These are phyloP conservation scores for Arthrobotrys sphaeroides DNA, from an alignment of 2,329 filamentous ascomycete genomes.

Conservation along the genomic window DNA sequence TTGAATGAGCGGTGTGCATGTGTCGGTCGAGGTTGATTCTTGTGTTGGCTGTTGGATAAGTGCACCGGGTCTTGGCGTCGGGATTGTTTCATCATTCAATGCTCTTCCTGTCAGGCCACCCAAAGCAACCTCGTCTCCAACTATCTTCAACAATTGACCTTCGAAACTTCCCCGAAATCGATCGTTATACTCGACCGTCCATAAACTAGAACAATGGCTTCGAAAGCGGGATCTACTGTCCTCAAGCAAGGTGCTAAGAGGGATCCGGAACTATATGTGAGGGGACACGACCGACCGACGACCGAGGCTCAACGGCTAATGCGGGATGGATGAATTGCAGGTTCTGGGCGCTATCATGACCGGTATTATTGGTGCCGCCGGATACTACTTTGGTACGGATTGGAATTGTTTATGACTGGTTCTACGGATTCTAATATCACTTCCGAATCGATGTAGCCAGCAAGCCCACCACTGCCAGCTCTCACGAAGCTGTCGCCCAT, in stretches of 20 bases:
- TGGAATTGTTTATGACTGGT: background rate
- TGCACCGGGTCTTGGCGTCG: conserved; percentile 22
- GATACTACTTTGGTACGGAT: conserved; percentile 82
- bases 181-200: conserved; percentile 8
- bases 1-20: too few species aligned
- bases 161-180: conserved; percentile 24
- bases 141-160: conserved; percentile 28
- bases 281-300: conserved; percentile 56
- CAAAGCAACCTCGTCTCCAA: conserved; percentile 28
- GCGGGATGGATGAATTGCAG: conserved; percentile 64
- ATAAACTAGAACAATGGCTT: conserved; percentile 43
- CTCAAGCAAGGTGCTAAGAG: conserved; percentile 73
- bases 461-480: conserved; percentile 84
- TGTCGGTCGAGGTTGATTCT: conserved; percentile 27
- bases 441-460: conserved; percentile 67
- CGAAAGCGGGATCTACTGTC: conserved; percentile 52
- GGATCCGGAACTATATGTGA: conserved; percentile 79
- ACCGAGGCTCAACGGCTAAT: conserved; percentile 6
- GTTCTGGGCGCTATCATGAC: conserved; percentile 92
- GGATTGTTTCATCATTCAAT: conserved; percentile 51
- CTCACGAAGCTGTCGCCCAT: conserved; percentile 75
- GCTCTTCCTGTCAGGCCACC: conserved; percentile 45
- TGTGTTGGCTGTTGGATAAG: conserved; percentile 48
- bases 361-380: conserved; percentile 84
- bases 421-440: conserved; percentile 14